Percentiles rank a stretch among this genome's conserved stretches.
phyloP scores from a whole-genome alignment of 2,329 filamentous ascomycete species.

The Colletotrichum camelliae region DNA sequence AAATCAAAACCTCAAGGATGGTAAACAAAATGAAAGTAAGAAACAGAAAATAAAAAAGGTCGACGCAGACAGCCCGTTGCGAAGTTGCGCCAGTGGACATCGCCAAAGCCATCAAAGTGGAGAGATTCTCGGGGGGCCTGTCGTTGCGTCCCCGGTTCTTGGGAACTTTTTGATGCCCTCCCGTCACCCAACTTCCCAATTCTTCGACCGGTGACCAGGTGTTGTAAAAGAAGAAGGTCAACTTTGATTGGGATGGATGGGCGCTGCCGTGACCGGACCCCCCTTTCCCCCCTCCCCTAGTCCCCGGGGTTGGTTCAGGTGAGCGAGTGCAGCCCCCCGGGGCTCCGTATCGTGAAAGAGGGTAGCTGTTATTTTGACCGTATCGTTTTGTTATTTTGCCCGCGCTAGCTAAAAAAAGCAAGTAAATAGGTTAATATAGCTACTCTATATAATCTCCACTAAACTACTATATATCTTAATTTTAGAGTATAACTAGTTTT shows the following conservation, averaged over 20 bases:
- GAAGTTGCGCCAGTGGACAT: not conserved
- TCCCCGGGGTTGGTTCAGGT: not conserved
- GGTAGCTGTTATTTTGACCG: no score
- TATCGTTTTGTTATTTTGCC: no score
- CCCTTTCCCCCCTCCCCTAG: not conserved
- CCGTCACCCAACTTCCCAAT: constrained; percentile 10
- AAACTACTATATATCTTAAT: no score
- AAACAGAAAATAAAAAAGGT: not conserved
- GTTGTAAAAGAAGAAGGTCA: not conserved
- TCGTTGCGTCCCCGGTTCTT: constrained; percentile 10
- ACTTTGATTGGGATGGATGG: constrained; percentile 5
- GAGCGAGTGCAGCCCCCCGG: not conserved
- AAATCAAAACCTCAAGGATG: not conserved
- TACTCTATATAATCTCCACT: no score
- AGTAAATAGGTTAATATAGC: no score
- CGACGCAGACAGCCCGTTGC: not conserved
- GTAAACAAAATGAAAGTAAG: not conserved
- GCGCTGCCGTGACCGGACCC: not conserved
- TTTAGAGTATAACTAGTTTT: no score
- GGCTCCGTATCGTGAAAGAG: not conserved
- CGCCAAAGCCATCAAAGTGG: not conserved
- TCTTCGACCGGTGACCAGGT: constrained; percentile 15
- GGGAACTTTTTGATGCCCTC: not conserved
- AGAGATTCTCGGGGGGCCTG: not conserved
- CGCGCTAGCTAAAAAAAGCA: no score